A percentile compares a stretch with the other conserved stretches of the same genome.
Conservation (phyloP, 2,329 filamentous ascomycete species). For the Monosporascus sp. region DNA sequence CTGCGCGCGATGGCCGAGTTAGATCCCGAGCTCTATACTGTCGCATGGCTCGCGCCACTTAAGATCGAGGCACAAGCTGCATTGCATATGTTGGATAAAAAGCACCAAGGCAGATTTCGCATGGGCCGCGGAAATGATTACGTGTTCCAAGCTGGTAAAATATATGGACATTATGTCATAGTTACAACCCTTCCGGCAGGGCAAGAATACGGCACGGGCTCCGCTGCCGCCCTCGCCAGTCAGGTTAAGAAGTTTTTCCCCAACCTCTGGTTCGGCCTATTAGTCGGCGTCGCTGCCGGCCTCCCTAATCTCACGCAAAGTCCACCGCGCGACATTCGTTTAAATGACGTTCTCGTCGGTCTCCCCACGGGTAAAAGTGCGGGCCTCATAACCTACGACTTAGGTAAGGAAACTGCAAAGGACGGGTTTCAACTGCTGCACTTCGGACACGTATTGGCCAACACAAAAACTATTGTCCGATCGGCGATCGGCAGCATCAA, state of each 20-base stretch:
- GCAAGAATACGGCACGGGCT: conserved; percentile 28
- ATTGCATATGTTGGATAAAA: conserved; percentile 26
- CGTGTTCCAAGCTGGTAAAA: conserved; percentile 29
- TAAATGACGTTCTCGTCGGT: conserved; percentile 32
- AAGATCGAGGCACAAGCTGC: conserved; percentile 32
- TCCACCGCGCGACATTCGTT: conserved; percentile 28
- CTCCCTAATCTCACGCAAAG: conserved; percentile 20
- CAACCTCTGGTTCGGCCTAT: conserved; percentile 30
- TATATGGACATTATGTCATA: conserved; percentile 30
- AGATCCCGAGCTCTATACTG: conserved; percentile 20
- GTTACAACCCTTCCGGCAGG: conserved; percentile 29
- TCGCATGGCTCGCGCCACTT: conserved; percentile 33
- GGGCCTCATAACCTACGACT: conserved; percentile 25
- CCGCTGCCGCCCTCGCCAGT: conserved; percentile 27
- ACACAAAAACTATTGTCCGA: conserved; percentile 24
- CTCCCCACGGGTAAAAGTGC: conserved; percentile 17
- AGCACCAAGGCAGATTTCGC: conserved; percentile 26
- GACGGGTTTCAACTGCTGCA: conserved; percentile 22
- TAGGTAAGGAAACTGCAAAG: conserved; percentile 26
- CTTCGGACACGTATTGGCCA: conserved; percentile 17
- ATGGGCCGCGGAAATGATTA: conserved; percentile 28
- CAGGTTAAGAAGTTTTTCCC: conserved; percentile 29
- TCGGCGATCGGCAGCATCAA: conserved; percentile 30
- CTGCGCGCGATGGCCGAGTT: conserved; percentile 1
- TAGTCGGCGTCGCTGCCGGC: conserved; percentile 31